Conservation (phyloP, 345 rosid species). For the Gossypium bickii region DNA sequence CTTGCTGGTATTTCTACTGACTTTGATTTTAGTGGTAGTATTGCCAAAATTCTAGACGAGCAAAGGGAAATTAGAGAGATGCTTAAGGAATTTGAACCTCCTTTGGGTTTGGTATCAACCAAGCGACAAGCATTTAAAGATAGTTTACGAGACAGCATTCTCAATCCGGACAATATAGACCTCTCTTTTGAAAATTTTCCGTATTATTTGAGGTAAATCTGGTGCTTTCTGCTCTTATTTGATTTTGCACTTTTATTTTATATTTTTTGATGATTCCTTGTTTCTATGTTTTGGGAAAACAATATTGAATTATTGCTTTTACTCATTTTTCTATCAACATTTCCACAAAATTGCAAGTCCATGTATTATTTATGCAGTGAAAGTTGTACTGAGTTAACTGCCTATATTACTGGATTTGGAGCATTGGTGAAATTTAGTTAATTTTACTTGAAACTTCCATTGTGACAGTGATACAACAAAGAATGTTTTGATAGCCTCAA, state of each 20-base stretch:
- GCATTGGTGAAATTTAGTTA: neutral
- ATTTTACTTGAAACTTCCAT: slow-evolving; percentile 12
- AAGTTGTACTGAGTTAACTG: neutral
- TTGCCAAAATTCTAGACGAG: slow-evolving; percentile 64
- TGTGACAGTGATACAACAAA: slow-evolving; percentile 75
- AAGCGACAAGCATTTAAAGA: slow-evolving; percentile 69
- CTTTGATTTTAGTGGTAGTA: slow-evolving; percentile 48
- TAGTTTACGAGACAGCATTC: slow-evolving; percentile 59
- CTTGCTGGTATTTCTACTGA: slow-evolving; percentile 53
- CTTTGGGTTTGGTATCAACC: slow-evolving; percentile 42
- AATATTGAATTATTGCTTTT: neutral
- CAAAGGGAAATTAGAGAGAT: slow-evolving; percentile 48
- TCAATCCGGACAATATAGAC: slow-evolving; percentile 56
- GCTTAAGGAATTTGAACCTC: slow-evolving; percentile 47
- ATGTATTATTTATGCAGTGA: neutral
- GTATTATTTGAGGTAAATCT: slow-evolving; percentile 66
- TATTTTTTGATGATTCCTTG: neutral
- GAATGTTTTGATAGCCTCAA: slow-evolving; percentile 73
- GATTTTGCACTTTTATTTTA: neutral
- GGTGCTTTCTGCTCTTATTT: neutral
- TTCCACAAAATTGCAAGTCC: neutral
- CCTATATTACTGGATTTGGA: neutral
- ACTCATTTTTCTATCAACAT: neutral
- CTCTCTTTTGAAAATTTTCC: slow-evolving; percentile 79
- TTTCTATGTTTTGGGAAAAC: neutral